These are phyloP conservation scores for Alternaria gaisen DNA, from an alignment of 2,329 filamentous ascomycete species.

Conservation along the genomic window DNA sequence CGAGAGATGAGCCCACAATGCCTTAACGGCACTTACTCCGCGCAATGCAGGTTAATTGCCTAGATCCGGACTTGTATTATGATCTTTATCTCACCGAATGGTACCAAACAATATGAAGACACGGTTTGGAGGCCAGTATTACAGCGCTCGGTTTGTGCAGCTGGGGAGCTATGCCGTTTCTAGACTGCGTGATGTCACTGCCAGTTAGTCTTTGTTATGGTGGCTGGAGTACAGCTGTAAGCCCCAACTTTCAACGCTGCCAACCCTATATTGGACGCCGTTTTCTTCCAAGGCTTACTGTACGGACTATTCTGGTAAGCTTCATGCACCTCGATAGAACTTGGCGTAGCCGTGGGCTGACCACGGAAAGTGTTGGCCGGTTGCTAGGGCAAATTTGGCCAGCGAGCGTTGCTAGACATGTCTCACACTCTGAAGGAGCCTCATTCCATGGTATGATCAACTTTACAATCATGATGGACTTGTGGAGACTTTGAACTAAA, in stretches of 20 bases:
- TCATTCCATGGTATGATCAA: constrained; percentile 28
- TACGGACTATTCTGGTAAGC: constrained; percentile 25
- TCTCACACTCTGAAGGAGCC: constrained; percentile 23
- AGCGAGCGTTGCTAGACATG: constrained; percentile 21
- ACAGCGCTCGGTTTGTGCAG: not conserved
- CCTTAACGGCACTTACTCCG: not conserved
- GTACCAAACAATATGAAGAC: not conserved
- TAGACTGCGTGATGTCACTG: not conserved
- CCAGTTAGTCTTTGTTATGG: constrained; percentile 4
- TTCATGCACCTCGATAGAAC: constrained; percentile 24
- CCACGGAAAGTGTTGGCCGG: constrained; percentile 12
- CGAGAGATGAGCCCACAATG: not conserved
- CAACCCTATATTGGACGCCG: constrained; percentile 13
- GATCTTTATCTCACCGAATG: not conserved
- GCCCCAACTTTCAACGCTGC: not conserved
- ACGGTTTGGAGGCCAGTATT: not conserved
- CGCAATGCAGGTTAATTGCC: not conserved
- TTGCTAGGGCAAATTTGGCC: constrained; percentile 26
- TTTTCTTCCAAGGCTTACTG: constrained; percentile 24
- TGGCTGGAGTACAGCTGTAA: constrained; percentile 16
- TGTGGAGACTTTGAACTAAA: constrained; percentile 18
- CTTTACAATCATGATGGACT: constrained; percentile 26
- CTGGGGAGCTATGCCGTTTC: not conserved
- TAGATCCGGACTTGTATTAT: not conserved
- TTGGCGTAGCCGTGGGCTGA: constrained; percentile 18